These are phyloP conservation scores for Margaritispora aquatica DNA, from an alignment of 495 filamentous ascomycete genomes.

Conservation along the genomic window DNA sequence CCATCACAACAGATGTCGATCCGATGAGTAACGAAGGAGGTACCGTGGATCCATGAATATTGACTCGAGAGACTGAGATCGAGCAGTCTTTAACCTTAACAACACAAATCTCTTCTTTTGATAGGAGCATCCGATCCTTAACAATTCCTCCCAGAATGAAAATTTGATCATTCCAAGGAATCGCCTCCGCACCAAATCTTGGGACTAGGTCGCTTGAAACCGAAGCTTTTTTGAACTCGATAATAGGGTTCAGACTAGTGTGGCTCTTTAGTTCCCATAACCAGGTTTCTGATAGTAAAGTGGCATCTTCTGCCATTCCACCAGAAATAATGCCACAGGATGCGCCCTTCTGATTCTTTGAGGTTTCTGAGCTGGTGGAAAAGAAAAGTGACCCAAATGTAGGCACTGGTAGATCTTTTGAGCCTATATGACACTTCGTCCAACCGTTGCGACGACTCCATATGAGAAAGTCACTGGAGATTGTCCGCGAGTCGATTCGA, in stretches of 20 bases:
- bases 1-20: slow-evolving; percentile 35
- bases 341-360: not conserved
- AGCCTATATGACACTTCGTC: slow-evolving; percentile 27
- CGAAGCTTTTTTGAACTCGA: slow-evolving; percentile 7
- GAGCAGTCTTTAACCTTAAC: not conserved
- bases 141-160: slow-evolving; percentile 46
- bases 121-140: slow-evolving; percentile 18
- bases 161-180: slow-evolving; percentile 21
- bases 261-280: slow-evolving; percentile 11
- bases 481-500: slow-evolving; percentile 47
- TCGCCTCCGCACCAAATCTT: slow-evolving; percentile 32
- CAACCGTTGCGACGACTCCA: slow-evolving; percentile 49
- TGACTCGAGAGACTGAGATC: not conserved
- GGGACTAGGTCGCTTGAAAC: slow-evolving; percentile 1
- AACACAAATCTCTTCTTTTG: slow-evolving; percentile 10
- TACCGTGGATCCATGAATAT: not conserved
- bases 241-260: slow-evolving; percentile 2
- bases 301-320: slow-evolving; percentile 56
- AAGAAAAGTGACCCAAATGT: slow-evolving; percentile 24
- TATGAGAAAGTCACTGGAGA: slow-evolving; percentile 57
- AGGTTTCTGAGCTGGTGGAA: too few species aligned
- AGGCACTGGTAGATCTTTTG: slow-evolving; percentile 33
- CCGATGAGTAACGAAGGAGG: slow-evolving; percentile 55
- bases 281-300: slow-evolving; percentile 42
- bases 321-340: slow-evolving; percentile 56